Evolutionary conservation across 768 basidiomycete genomes (phyloP).

Genomic region (Tulasnella sp.): DNA sequence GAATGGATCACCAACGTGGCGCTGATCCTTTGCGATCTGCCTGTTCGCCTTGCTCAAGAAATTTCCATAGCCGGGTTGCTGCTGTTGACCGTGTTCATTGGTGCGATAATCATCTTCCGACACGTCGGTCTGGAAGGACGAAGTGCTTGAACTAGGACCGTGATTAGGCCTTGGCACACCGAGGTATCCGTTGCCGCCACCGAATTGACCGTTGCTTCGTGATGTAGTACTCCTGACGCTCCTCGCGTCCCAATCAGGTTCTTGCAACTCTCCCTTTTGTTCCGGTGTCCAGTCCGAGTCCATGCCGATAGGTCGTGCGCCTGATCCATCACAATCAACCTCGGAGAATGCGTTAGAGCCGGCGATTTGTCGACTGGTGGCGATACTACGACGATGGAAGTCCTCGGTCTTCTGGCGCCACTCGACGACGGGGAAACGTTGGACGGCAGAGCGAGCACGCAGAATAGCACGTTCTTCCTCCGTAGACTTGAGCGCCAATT

Average conservation of each 20-base stretch:
- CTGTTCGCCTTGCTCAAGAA: conserved; percentile 85
- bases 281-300: conserved; percentile 80
- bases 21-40: conserved; percentile 75
- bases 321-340: conserved; percentile 39
- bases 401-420: conserved; percentile 97
- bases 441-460: conserved; percentile 88
- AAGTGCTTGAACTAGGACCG: conserved; percentile 35
- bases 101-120: conserved; percentile 55
- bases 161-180: conserved; percentile 40
- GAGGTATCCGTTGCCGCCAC: conserved; percentile 33
- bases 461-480: conserved; percentile 89
- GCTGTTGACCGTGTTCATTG: conserved; percentile 32
- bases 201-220: conserved; percentile 14
- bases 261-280: conserved; percentile 57
- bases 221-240: conserved; percentile 22
- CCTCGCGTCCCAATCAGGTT: conserved; percentile 67
- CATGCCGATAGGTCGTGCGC: conserved; percentile 41
- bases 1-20: conserved; percentile 81
- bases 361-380: conserved; percentile 62
- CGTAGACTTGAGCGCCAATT: conserved; percentile 85
- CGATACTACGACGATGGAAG: conserved; percentile 84
- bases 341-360: conserved; percentile 67
- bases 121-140: conserved; percentile 44
- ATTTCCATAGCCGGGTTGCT: conserved; percentile 56
- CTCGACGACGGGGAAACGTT: conserved; percentile 96